Evolutionary conservation across 306 rosid genomes (phyloP), one percentile per base, ranked within the genome.

Genomic region (Cucurbita argyrosperma): DNA sequence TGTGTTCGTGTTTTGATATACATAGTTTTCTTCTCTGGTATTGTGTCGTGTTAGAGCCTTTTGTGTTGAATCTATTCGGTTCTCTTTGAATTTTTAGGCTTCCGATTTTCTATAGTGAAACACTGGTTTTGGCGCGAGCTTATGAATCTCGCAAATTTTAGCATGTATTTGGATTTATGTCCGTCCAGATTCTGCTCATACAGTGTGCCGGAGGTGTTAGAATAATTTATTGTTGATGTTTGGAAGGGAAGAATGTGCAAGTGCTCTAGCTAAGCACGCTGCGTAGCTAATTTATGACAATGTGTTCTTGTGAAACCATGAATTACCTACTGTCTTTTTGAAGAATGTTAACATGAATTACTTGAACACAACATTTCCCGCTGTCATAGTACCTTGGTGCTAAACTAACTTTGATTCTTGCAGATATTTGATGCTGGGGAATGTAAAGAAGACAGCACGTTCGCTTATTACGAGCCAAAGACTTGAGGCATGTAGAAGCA

Each of bases 351-450:
- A 30, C 43, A 59, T 7, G 60, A 30, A 30, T 59, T 54, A 72
- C 8, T 13, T 58, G 15, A 21, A 74, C 35, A 26, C 40, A 57
- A 23, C 54, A 5, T 58, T 80, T 21, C 23, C 23, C 23, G 23
- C 23, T 21, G 23, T 21, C 23, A 21, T 21, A 21, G 23, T 21
- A 21, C 23, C 23, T 21, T 52, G 10, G 53, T 56, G 5, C 61
- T 71, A 67, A 43, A 54, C 77, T 74, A 64, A 43, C 77, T 71
- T 82, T 73, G 58, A 75, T 42, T 3, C 76, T 58, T 77, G 90
- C 92, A 94, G 99, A 80, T 83, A 75, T 84, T 88, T 89, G 84
- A 88, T 91, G 83, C 87, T 90, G 69, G 79, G 83, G 80, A 55
- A 71, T 76, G 78, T 82, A 80, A 85, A 70, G 71, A 86, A 84